Evolutionary conservation across 2,329 filamentous ascomycete species (phyloP).

Genomic region (Coniochaeta sp.): DNA sequence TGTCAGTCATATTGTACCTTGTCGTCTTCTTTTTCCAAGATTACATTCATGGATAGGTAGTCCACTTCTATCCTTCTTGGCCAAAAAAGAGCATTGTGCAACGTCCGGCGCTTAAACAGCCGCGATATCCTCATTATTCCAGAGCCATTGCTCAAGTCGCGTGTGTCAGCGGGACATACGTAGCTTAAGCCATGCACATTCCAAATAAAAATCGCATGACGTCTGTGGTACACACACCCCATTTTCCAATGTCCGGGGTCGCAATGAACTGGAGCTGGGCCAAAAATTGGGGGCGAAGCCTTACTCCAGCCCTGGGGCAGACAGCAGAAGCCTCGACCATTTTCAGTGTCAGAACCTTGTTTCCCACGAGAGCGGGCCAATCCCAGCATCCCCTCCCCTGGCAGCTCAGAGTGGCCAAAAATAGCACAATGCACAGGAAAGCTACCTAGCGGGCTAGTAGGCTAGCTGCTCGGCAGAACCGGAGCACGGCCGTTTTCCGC

Average conservation of each 20-base stretch:
- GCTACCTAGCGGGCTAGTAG: too few species aligned
- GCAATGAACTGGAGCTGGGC: too few species aligned
- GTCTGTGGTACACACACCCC: background rate
- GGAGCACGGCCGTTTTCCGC: background rate
- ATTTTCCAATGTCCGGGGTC: too few species aligned
- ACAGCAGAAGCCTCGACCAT: background rate
- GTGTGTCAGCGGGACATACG: too few species aligned
- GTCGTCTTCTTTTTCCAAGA: too few species aligned
- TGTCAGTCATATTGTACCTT: background rate
- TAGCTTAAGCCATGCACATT: background rate
- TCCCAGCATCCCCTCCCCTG: background rate
- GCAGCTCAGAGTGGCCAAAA: background rate
- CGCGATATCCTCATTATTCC: background rate
- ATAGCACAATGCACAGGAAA: background rate
- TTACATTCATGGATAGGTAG: too few species aligned
- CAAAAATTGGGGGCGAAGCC: slow-evolving; percentile 13
- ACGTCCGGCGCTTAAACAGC: background rate
- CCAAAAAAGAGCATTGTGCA: background rate
- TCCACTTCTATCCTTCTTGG: background rate
- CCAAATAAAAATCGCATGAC: background rate
- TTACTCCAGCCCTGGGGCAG: slow-evolving; percentile 10
- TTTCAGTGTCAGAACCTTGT: slow-evolving; percentile 2
- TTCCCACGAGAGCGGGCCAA: background rate
- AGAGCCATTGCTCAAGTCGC: background rate
- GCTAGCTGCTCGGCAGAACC: slow-evolving; percentile 1